Evolutionary conservation across 768 basidiomycete genomes (phyloP).

Genomic region (Russula olivacea): DNA sequence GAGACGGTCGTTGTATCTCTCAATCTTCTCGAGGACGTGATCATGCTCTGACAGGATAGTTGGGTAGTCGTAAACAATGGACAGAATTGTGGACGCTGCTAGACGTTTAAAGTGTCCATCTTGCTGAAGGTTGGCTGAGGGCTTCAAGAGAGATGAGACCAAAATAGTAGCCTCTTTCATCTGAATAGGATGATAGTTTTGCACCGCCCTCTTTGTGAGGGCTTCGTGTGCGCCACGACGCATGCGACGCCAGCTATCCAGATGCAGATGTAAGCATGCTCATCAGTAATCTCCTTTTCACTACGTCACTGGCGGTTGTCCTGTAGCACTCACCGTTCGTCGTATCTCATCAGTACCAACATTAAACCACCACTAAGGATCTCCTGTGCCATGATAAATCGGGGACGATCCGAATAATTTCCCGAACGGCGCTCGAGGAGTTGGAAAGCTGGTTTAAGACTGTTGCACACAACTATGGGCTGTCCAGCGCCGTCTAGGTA

Average conservation of each 20-base stretch:
- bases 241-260: slow-evolving; percentile 32
- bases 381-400: slow-evolving; percentile 12
- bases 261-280: too few relatives aligned
- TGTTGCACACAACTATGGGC: too few relatives aligned
- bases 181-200: slow-evolving; percentile 28
- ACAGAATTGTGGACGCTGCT: slow-evolving; percentile 28
- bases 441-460: too few relatives aligned
- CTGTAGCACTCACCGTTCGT: not conserved
- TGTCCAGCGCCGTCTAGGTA: too few relatives aligned
- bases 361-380: slow-evolving; percentile 10
- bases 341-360: slow-evolving; percentile 3
- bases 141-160: slow-evolving; percentile 28
- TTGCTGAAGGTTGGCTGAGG: slow-evolving; percentile 27
- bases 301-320: too few relatives aligned
- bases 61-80: slow-evolving; percentile 27
- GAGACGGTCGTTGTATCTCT: not conserved
- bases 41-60: slow-evolving; percentile 3
- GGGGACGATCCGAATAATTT: slow-evolving; percentile 19
- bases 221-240: slow-evolving; percentile 33
- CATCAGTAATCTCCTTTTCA: not conserved
- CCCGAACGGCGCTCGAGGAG: too few relatives aligned
- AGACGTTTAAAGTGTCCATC: slow-evolving; percentile 30
- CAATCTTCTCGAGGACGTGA: not conserved
- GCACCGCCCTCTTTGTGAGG: slow-evolving; percentile 27
- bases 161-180: slow-evolving; percentile 31